Base-by-base conservation (phyloP, 2,329 filamentous ascomycete species). In the Diaporthe ilicicola region DNA sequence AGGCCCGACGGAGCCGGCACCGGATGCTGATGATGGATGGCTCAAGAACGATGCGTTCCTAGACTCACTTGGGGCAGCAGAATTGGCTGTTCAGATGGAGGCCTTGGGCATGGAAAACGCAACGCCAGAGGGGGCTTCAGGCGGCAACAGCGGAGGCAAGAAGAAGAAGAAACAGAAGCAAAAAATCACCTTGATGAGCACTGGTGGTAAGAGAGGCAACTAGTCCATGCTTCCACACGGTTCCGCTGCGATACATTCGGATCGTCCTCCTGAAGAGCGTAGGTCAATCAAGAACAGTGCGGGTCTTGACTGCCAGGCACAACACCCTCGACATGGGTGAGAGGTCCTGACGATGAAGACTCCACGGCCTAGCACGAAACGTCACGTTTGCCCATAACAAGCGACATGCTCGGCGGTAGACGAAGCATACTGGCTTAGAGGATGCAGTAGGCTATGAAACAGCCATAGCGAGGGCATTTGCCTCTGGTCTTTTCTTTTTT, bases 41-140 rank as follows among this genome's bases (percentile, higher is more conserved):
- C 84, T 95, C 19, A 91, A 93, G 76, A 94, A 91, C 1, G 93
- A 97, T 76, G 91, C 92, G 70, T 89, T 97, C 70, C 79, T 97
- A 19, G 84, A 92, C 69, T 90, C 96, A 70, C 79, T 97, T 7
- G 84, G 81, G 1, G 83, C 83, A 4, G 87, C 89, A 1, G 92
- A 94, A 69, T 77, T 91, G 6, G 84, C 88, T 17, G 79, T 87
- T 76, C 88, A 91, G 79, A 84, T 91, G 76, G 86, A 90, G 76
- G 88, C 88, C 2, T 78, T 89, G 67, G 79, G 85, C 24, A 73
- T 86, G 61, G 79, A 84, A 53, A 73, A 75, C 7, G 72, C 67
- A 9, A 66, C 66, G 37, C 75, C 76, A 10, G 73, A 75, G 19
- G 70, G 69, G 7, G 6, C 39, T 27, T 71, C 67, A 69, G 76